Conservation (phyloP, 495 filamentous ascomycete genomes). For the Podospora pseudopauciseta region DNA sequence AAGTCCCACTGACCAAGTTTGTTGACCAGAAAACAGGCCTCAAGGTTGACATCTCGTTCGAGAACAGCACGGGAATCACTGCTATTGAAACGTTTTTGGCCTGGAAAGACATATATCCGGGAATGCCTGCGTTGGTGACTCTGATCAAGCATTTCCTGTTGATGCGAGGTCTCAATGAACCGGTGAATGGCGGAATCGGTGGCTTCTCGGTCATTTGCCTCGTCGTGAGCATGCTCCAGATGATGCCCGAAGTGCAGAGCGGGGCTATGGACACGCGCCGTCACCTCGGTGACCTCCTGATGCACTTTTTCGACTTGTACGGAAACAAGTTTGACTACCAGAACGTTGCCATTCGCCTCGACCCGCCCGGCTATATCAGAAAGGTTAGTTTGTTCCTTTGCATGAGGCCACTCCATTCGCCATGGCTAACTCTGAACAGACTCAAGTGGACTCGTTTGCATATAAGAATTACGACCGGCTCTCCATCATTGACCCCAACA, state of each 20-base stretch:
- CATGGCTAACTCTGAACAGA: constrained; percentile 32
- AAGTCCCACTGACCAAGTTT: constrained; percentile 92
- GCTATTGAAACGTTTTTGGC: constrained; percentile 73
- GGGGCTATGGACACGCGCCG: constrained; percentile 53
- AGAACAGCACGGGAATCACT: constrained; percentile 74
- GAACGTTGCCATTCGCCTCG: constrained; percentile 65
- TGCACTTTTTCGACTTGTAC: constrained; percentile 86
- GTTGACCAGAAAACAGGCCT: constrained; percentile 68
- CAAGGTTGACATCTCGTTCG: constrained; percentile 87
- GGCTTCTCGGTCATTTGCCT: constrained; percentile 92
- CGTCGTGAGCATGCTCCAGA: constrained; percentile 79
- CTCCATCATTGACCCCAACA: constrained; percentile 86
- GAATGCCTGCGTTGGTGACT: constrained; percentile 76
- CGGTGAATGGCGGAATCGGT: constrained; percentile 84
- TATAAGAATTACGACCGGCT: constrained; percentile 55
- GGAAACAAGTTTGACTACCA: constrained; percentile 71
- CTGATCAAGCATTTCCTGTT: constrained; percentile 88
- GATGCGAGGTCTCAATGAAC: constrained; percentile 87
- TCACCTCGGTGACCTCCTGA: constrained; percentile 71
- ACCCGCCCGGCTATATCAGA: constrained; percentile 64
- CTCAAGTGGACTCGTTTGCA: constrained; percentile 30
- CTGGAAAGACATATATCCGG: constrained; percentile 76
- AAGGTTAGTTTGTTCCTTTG: constrained; percentile 57
- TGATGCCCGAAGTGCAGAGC: constrained; percentile 62
- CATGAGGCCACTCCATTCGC: neutral